These are phyloP conservation scores for Metschnikowia lochheadii DNA, from an alignment of 805 yeast species.

Conservation along the genomic window DNA sequence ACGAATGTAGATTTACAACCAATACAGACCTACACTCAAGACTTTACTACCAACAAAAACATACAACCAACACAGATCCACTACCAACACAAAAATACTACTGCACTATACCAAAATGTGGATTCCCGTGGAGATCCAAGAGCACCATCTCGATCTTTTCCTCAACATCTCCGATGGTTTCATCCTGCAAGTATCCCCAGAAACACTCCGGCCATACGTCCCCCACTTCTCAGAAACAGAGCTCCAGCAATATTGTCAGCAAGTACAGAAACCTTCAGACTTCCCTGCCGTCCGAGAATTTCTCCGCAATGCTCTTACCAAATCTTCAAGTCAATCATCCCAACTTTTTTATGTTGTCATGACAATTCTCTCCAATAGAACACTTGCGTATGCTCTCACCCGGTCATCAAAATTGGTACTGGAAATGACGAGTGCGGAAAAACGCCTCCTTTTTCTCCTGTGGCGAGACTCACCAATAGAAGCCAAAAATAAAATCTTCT, in stretches of 20 bases:
- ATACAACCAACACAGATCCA: too few species aligned
- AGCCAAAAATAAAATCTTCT: constrained; percentile 32
- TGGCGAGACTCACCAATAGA: constrained; percentile 43
- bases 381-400: constrained; percentile 30
- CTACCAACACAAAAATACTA: too few species aligned
- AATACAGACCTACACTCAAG: too few species aligned
- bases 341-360: constrained; percentile 23
- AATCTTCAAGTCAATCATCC: constrained; percentile 17
- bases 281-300: constrained; percentile 24
- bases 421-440: constrained; percentile 34
- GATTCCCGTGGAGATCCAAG: constrained; percentile 16
- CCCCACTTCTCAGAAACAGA: constrained; percentile 25
- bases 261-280: constrained; percentile 25
- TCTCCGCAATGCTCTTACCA: constrained; percentile 13
- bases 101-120: neutral
- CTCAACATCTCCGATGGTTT: constrained; percentile 32
- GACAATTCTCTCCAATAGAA: constrained; percentile 26
- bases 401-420: constrained; percentile 29
- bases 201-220: constrained; percentile 23
- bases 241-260: constrained; percentile 24
- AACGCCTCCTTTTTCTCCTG: constrained; percentile 27
- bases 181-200: constrained; percentile 30
- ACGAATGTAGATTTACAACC: too few species aligned
- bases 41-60: too few species aligned
- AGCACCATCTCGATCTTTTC: constrained; percentile 25